Evolutionary conservation across 1,284 basidiomycete species (phyloP).

Genomic region (Sphaerobolus stellatus): DNA sequence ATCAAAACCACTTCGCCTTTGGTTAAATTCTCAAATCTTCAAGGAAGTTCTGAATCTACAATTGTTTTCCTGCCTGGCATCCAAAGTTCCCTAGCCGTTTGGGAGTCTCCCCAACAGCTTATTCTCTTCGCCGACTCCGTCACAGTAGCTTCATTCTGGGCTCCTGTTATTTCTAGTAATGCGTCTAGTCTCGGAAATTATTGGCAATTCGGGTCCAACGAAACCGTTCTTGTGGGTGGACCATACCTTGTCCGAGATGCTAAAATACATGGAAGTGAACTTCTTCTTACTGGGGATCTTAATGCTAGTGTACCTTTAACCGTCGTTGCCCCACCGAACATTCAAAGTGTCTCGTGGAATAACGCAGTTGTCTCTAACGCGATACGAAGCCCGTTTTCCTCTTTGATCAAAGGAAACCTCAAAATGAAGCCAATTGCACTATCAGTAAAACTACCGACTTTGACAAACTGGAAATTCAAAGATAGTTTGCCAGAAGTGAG

Average conservation of each 20-base stretch:
- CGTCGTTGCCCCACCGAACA: constrained; percentile 50
- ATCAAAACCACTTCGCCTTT: constrained; percentile 28
- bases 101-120: constrained; percentile 64
- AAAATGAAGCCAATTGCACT: constrained; percentile 14
- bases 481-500: constrained; percentile 71
- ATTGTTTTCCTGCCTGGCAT: constrained; percentile 55
- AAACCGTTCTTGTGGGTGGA: constrained; percentile 54
- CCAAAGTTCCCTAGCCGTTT: constrained; percentile 57
- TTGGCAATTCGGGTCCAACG: constrained; percentile 52
- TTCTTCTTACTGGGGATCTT: constrained; percentile 49
- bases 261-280: constrained; percentile 35
- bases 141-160: constrained; percentile 60
- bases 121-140: constrained; percentile 62
- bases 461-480: constrained; percentile 65
- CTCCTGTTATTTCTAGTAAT: constrained; percentile 40
- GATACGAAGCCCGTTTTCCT: constrained; percentile 15
- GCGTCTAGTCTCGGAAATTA: constrained; percentile 37
- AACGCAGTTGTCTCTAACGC: constrained; percentile 45
- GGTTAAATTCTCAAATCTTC: constrained; percentile 30
- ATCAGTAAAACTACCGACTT: constrained; percentile 29
- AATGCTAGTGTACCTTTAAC: constrained; percentile 44
- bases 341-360: constrained; percentile 68
- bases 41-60: constrained; percentile 41
- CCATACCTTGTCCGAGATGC: constrained; percentile 57
- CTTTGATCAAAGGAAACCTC: constrained; percentile 27